Conservation (phyloP, 2,329 filamentous ascomycete genomes). For the Aspergillus glaucus region DNA sequence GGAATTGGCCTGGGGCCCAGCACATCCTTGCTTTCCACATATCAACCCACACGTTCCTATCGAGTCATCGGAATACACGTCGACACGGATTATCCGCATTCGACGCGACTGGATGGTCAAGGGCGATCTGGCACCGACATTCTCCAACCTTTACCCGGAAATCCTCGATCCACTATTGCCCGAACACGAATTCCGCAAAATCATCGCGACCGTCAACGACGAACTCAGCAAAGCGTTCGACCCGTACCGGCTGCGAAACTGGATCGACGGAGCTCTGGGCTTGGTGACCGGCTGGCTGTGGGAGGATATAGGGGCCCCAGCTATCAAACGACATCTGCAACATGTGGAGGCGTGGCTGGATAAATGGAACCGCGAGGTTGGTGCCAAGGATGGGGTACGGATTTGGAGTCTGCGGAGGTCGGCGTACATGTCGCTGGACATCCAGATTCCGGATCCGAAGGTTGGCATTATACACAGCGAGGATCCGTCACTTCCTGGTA, state of each 20-base stretch:
- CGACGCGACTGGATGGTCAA: constrained; percentile 84
- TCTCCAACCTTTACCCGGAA: constrained; percentile 92
- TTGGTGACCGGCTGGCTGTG: constrained; percentile 86
- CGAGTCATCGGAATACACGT: constrained; percentile 64
- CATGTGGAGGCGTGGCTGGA: constrained; percentile 76
- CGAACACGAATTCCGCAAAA: constrained; percentile 76
- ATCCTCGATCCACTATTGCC: constrained; percentile 81
- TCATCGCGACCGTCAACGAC: constrained; percentile 76
- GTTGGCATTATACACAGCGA: constrained; percentile 39
- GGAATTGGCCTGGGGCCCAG: constrained; percentile 82
- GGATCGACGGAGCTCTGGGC: constrained; percentile 72
- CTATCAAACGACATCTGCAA: constrained; percentile 64
- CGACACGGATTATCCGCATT: constrained; percentile 85
- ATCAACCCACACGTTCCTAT: constrained; percentile 83
- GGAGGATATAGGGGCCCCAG: constrained; percentile 79
- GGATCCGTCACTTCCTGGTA: constrained; percentile 27
- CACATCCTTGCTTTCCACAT: constrained; percentile 91
- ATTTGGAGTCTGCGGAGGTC: constrained; percentile 74
- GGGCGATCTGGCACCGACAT: constrained; percentile 86
- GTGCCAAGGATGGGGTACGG: constrained; percentile 58
- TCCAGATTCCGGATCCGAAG: constrained; percentile 47
- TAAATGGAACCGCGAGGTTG: constrained; percentile 69
- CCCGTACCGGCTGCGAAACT: constrained; percentile 69
- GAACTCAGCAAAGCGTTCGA: constrained; percentile 72
- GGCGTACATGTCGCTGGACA: constrained; percentile 68